Base-by-base conservation (phyloP, 1,284 basidiomycete species). In the Naganishia sp. region DNA sequence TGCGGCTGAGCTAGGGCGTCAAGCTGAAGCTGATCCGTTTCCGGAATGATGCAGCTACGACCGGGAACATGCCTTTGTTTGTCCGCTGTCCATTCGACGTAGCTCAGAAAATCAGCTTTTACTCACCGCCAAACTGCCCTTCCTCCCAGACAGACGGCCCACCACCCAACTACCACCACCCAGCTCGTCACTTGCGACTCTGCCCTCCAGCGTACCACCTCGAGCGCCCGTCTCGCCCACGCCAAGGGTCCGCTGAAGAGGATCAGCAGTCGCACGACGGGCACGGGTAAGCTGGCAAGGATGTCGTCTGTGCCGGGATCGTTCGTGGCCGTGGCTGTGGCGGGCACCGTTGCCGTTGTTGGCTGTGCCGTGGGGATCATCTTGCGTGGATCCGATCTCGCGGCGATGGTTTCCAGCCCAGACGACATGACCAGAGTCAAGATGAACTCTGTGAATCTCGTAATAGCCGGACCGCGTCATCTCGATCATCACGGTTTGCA, bases 141-240 rank as follows among this genome's bases (percentile, higher is more conserved):
- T 1, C 85, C 80, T 31, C 87, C 82, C 46, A 92, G 80, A 78
- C 89, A 91, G n/a, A 86, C 42, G 0, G 84, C 84, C 89, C 90
- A 94, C 90, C 90, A 92, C 0, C 75, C 75, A 0, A 83, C 86
- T 33, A 94, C 77, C 0, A 85, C 76, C 2, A 92, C 83, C 82
- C 85, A 89, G 70, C 86, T 85, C 65, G 90, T 85, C 67, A 88
- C 85, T 81, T 85, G 86, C 10, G 81, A 76, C 25, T 80, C 74
- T 0, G 82, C 78, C 52, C 82, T 80, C 90, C 90, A 93, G 68
- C 82, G 83, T 11, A 86, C 43, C 0, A 89, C 78, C 74, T 90
- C 85, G 2, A 84, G 74, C 0, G 77, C 60, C 66, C 79, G 80
- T n/a, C 86, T 81, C 11, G 85, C 57, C 6, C 71, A 68, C 18